Evolutionary conservation across 768 basidiomycete species (phyloP), one percentile per base, ranked within the genome.

Genomic region (Phylloporus rhodoxanthus): DNA sequence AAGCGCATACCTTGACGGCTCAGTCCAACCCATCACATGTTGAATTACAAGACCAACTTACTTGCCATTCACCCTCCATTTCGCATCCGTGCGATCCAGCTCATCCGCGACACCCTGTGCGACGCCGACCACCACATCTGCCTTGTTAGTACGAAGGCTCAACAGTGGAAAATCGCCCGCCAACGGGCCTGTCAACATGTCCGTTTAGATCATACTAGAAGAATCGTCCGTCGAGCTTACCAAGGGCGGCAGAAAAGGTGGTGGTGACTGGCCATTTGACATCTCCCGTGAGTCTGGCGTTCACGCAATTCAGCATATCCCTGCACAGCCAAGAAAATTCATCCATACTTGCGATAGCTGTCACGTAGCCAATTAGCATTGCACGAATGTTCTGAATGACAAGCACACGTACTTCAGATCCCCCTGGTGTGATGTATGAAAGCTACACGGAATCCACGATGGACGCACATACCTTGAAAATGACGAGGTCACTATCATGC

Each of bases 91-190:
- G 26, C 67, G 66, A 58, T 92, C 87, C 3, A 94, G 69, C 43
- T 74, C 70, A 52, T 87, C 84, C 1, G 81, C 90, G 1, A 81
- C 69, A 0, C 83, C 84, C 56, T 81, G 73, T 15, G 54, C 13
- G 36, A 99, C 74, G 0, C 91, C 95, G 21, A 90, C 91, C 6
- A 84, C 87, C 2, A 96, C 92, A 61, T 97, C 93, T 0, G 95
- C 95, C 67, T 99, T 99, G 73, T 87, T 91, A 1, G 95, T 98
- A 15, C 95, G 78, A 51, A 97, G 70, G 60, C 89, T 91, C 21
- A 97, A 69, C 8, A 96, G 63, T 0, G 87, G 85, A 69, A 95
- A 88, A 8, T 82, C 71, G 1, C 88, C 87, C 0, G 81, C 79
- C 9, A 97, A 68, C 2, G 89, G 87, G 5, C 92, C 90, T 84